Evolutionary conservation across 192 early-diverging fungal genomes (phyloP).

Genomic region (Geosiphon pyriformis): DNA sequence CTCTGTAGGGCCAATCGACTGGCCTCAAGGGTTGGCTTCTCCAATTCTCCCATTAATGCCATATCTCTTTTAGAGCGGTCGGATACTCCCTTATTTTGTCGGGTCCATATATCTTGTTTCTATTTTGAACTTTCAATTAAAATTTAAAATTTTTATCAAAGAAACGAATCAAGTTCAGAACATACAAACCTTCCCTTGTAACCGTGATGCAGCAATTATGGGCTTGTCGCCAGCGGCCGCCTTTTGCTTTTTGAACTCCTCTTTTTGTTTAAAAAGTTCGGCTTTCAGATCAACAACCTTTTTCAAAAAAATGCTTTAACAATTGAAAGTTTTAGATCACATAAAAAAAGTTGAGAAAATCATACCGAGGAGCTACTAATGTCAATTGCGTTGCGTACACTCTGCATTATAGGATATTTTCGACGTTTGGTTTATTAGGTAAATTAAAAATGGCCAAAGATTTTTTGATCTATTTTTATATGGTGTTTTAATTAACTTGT

Average conservation of each 20-base stretch:
- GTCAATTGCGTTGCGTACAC: background rate
- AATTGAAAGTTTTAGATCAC: background rate
- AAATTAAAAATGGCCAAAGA: background rate
- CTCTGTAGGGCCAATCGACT: conserved; percentile 46
- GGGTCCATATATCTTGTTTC: conserved; percentile 34
- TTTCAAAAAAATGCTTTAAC: background rate
- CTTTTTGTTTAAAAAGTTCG: conserved; percentile 23
- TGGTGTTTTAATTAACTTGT: background rate
- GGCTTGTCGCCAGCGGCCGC: conserved; percentile 4
- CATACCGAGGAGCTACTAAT: conserved; percentile 22
- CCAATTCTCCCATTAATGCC: conserved; percentile 27
- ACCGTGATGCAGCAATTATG: background rate
- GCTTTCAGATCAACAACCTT: conserved; percentile 24
- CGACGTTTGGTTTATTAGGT: background rate
- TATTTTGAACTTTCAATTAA: background rate
- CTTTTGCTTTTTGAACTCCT: conserved; percentile 24
- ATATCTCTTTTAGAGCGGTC: conserved; percentile 36
- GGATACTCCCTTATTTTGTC: conserved; percentile 44
- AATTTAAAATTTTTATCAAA: background rate
- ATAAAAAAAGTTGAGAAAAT: background rate
- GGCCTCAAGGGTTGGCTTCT: conserved; percentile 24
- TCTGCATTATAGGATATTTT: conserved; percentile 16
- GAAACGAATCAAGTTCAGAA: background rate
- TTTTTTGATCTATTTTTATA: background rate
- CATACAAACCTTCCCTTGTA: conserved; percentile 1